Percentiles rank a stretch among this genome's conserved stretches.
Conservation (phyloP, 116 monocot species). For the Thalassia testudinum region DNA sequence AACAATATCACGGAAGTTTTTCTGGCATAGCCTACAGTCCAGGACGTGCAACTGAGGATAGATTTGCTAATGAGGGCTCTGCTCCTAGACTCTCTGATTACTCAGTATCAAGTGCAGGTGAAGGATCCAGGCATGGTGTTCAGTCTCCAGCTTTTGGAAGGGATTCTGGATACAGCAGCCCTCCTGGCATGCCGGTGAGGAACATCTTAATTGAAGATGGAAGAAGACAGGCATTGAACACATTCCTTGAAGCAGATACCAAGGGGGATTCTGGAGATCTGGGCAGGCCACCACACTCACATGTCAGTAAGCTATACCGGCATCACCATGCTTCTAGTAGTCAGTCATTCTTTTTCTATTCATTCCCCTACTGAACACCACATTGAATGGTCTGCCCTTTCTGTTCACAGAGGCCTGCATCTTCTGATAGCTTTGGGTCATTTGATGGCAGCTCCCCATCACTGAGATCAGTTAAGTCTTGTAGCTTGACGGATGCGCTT, state of each 20-base stretch:
- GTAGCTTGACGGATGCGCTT: constrained; percentile 26
- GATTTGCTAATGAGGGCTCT: constrained; percentile 64
- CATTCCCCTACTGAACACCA: not conserved
- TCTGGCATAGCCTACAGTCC: constrained; percentile 50
- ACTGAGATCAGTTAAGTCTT: constrained; percentile 33
- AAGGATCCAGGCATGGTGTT: constrained; percentile 34
- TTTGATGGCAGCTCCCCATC: constrained; percentile 28
- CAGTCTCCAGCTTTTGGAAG: constrained; percentile 45
- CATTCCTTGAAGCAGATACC: constrained; percentile 10
- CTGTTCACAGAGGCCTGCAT: constrained; percentile 43
- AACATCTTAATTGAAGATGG: constrained; percentile 34
- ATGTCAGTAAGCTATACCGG: constrained; percentile 13
- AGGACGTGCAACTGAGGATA: constrained; percentile 46
- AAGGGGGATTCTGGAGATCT: constrained; percentile 6
- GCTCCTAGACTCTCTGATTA: constrained; percentile 51
- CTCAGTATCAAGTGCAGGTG: constrained; percentile 54
- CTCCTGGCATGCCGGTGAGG: constrained; percentile 24
- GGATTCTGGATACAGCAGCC: constrained; percentile 28
- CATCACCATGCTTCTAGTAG: not conserved
- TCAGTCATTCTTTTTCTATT: constrained; percentile 1
- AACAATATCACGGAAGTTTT: constrained; percentile 46
- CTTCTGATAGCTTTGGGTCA: constrained; percentile 61
- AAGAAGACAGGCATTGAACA: not conserved
- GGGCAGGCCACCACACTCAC: constrained; percentile 19
- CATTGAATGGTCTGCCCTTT: not conserved